A percentile compares a stretch with the other conserved stretches of the same genome.
These are phyloP conservation scores for Pittosporum tobira DNA, from an alignment of 129 eudicot genomes.

Conservation along the genomic window DNA sequence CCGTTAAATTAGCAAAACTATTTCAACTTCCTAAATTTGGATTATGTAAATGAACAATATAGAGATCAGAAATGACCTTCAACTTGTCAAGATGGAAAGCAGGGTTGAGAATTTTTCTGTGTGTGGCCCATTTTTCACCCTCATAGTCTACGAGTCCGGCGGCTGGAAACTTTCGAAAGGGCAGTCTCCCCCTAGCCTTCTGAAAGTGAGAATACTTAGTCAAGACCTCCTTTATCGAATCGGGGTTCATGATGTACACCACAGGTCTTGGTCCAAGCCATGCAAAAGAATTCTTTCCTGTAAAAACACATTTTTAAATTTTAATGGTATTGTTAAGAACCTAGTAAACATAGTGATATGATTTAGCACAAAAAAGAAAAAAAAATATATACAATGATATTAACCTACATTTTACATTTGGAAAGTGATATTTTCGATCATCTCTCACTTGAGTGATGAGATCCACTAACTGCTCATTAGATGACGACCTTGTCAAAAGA, in stretches of 20 bases:
- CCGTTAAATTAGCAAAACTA: neutral
- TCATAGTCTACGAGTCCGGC: conserved; percentile 5
- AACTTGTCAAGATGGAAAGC: too few relatives aligned
- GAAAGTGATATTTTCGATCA: too few relatives aligned
- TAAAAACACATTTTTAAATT: too few relatives aligned
- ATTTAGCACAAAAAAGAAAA: too few relatives aligned
- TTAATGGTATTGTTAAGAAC: too few relatives aligned
- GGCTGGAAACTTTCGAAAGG: neutral
- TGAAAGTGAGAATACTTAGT: neutral
- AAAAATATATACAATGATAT: too few relatives aligned
- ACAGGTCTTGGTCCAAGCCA: conserved; percentile 13
- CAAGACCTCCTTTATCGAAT: conserved; percentile 4
- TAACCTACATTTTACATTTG: too few relatives aligned
- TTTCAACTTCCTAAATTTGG: neutral
- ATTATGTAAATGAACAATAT: neutral
- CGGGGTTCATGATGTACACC: conserved; percentile 2
- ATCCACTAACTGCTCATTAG: too few relatives aligned
- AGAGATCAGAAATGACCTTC: conserved; percentile 13
- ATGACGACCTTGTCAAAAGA: too few relatives aligned
- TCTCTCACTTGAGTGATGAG: too few relatives aligned
- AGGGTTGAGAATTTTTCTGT: conserved; percentile 4
- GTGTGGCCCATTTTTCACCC: conserved; percentile 14
- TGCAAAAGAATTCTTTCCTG: neutral
- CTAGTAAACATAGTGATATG: too few relatives aligned
- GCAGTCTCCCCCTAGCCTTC: neutral